Base-by-base conservation (phyloP, 768 basidiomycete genomes). In the Naganishia vaughanmartiniae region DNA sequence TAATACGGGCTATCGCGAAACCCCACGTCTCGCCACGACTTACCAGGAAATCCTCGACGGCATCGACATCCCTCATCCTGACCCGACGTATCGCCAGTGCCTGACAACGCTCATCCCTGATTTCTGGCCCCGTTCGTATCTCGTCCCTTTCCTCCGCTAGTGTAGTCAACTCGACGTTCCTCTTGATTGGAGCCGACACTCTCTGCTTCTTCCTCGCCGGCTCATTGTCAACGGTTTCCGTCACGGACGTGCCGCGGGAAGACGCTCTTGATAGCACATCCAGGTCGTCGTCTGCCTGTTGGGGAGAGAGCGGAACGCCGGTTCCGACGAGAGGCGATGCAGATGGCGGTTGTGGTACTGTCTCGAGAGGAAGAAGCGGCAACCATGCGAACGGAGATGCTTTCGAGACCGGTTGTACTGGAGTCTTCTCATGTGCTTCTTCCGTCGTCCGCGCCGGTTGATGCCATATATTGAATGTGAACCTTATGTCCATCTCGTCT, bases 381-480 rank as follows among this genome's bases (percentile, higher is more conserved):
- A 69, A n/a, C 68, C 68, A 69, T 2, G 54, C 14, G 39, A 63
- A 63, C 12, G 39, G 60, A 26, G 57, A 2, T 58, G 57, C n/a
- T 4, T 21, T 58, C 2, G 31, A 4, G 21, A 39, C 57, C 1
- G 2, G 33, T 9, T 36, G 31, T 34, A 31, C 15, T 21, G 33
- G 21, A 17, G 17, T 58, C 34, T n/a, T 58, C 0, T 15, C 9
- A 11, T 33, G 34, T 1, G 34, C 17, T 19, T 7, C 17, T 39
- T 58, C 57, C 24, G 31, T 58, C 6, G 31, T 24, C 5, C 6
- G 11, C 17, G 33, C 33, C 2, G 34, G 57, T 24, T 24, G 33
- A 46, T 63, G 60, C 60, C 60, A 63, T 63, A 63, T 63, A 45
- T n/a, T 63, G 42, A 63, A 63, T 30, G 60, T 45, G 60, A 63